Base-by-base conservation (phyloP, 108 stramenopile genomes). In the Thalassiosira profunda region DNA sequence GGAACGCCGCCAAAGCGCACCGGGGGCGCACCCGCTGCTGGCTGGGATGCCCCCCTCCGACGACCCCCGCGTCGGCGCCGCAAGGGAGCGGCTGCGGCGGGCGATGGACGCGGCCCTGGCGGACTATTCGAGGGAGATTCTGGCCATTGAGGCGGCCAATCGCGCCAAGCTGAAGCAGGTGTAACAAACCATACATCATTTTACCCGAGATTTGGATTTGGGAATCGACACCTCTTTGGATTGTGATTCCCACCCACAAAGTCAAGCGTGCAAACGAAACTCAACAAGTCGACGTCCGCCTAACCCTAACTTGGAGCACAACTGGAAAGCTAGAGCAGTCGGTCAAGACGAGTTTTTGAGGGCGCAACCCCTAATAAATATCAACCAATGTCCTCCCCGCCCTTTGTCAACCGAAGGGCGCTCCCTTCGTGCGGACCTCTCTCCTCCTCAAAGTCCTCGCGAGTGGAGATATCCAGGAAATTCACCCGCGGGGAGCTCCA, bases 401-500 rank as follows among this genome's bases (percentile, higher is more conserved):
- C 47, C 25, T 8, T 44, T 20, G 67, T 66, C 31, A 44, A 51
- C 33, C 58, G 59, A 35, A 57, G 57, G 21, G 64, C 51, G 33
- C 31, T 72, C 9, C 41, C 48, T n/a, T 40, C 69, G 20, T 46
- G 64, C 21, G 45, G 51, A 12, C 53, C 35, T n/a, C 45, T 35
- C 20, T 63, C 61, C 3, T 35, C 43, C 31, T 70, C 76, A n/a
- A 69, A 69, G 42, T 35, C 43, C 11, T 51, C 63, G 6, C 14
- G 30, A 23, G 37, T 47, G 49, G 46, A 41, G 44, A 63, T 51
- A 17, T 76, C 81, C 12, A 62, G 67, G 37, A 45, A 38, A 51
- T 74, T 83, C 40, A 83, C 82, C 20, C 77, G 73, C 6, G 5
- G 46, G 36, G 82, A 79, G 35, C 34, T 83, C 6, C 54, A 72